Evolutionary conservation across 345 rosid genomes (phyloP).

Genomic region (Linum trigynum): DNA sequence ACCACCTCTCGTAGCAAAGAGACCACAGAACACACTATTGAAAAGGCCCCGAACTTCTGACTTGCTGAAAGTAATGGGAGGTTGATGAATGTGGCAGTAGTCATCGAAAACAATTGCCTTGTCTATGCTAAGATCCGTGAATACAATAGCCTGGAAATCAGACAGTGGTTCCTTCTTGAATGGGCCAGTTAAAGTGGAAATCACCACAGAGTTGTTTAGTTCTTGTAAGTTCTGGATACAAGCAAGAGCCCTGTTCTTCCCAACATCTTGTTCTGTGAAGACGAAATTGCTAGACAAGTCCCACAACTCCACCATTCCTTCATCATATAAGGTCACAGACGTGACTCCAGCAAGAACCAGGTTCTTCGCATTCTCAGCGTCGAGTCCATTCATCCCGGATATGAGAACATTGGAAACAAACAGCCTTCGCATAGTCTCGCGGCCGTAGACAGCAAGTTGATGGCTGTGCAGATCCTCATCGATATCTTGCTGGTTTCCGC

Average conservation of each 20-base stretch:
- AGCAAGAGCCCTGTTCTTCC: conserved; percentile 90
- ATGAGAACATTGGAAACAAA: conserved; percentile 79
- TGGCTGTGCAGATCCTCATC: conserved; percentile 98
- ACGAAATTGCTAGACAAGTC: conserved; percentile 82
- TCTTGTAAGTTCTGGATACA: conserved; percentile 92
- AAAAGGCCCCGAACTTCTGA: conserved; percentile 95
- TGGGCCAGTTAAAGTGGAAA: conserved; percentile 57
- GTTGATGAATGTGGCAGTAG: conserved; percentile 75
- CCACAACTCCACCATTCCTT: conserved; percentile 73
- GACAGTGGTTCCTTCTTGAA: conserved; percentile 71
- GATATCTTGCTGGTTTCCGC: conserved; percentile 54
- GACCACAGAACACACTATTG: conserved; percentile 89
- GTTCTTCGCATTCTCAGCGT: conserved; percentile 95
- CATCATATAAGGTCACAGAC: conserved; percentile 93
- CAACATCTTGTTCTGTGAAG: conserved; percentile 72
- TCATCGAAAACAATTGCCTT: conserved; percentile 73
- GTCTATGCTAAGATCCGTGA: conserved; percentile 64
- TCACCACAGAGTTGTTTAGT: conserved; percentile 74
- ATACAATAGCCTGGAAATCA: conserved; percentile 85
- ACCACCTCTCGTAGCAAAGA: no score
- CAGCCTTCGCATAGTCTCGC: conserved; percentile 93
- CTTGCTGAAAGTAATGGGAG: conserved; percentile 80
- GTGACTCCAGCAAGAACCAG: conserved; percentile 95
- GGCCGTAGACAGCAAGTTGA: conserved; percentile 98
- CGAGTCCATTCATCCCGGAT: conserved; percentile 91